A percentile compares a stretch with the other conserved stretches of the same genome.
phyloP scores from a whole-genome alignment of 176 grass and related monocot genomes.

The Ensete ventricosum region DNA sequence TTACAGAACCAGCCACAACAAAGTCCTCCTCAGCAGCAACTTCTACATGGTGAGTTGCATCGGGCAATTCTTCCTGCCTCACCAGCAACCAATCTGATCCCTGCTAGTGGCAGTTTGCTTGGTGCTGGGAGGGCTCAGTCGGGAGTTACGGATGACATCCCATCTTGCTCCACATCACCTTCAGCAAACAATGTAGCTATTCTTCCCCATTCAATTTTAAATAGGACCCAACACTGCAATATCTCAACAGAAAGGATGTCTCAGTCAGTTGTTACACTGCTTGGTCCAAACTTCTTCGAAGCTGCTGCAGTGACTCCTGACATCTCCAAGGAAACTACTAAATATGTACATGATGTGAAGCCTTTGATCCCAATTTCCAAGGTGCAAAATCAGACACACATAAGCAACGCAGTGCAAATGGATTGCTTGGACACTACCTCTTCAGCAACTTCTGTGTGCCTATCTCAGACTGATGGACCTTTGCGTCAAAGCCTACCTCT shows the following conservation, averaged over 20 bases:
- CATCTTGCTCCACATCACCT: conserved; percentile 48
- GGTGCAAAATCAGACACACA: conserved; percentile 39
- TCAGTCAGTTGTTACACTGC: conserved; percentile 39
- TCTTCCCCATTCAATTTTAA: conserved; percentile 38
- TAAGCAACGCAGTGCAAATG: conserved; percentile 35
- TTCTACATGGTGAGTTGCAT: conserved; percentile 20
- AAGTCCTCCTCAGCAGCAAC: conserved; percentile 36
- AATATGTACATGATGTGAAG: conserved; percentile 29
- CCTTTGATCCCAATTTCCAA: conserved; percentile 35
- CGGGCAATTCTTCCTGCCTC: conserved; percentile 21
- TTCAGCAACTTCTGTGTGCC: conserved; percentile 64
- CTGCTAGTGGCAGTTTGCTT: conserved; percentile 32
- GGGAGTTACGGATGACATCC: conserved; percentile 32
- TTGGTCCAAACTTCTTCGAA: conserved; percentile 24
- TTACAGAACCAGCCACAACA: conserved; percentile 29
- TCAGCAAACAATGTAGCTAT: conserved; percentile 34
- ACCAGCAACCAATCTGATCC: conserved; percentile 34
- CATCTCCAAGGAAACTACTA: conserved; percentile 22
- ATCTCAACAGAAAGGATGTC: conserved; percentile 34
- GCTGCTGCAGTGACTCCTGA: conserved; percentile 4
- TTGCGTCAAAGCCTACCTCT: conserved; percentile 52
- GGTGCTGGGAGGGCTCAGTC: conserved; percentile 24
- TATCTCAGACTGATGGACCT: conserved; percentile 60
- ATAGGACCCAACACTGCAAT: conserved; percentile 32
- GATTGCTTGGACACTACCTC: conserved; percentile 73